These are phyloP conservation scores for Rhynchospora breviuscula DNA, from an alignment of 176 grass and related monocot species.

Conservation along the genomic window DNA sequence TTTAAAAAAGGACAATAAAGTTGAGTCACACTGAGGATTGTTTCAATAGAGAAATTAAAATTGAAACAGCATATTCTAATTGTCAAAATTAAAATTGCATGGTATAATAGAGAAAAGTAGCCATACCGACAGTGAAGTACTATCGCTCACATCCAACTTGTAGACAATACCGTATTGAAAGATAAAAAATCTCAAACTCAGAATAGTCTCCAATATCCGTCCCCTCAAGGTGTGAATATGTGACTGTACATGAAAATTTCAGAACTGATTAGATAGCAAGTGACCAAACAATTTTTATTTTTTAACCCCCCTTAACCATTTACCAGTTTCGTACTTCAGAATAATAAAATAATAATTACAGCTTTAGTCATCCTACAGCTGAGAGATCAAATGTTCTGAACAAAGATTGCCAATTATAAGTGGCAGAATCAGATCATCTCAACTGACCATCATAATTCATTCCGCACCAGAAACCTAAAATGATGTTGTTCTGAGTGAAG, in stretches of 20 bases:
- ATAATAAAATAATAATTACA: not conserved
- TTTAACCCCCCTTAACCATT: not conserved
- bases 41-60: not conserved
- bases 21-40: not conserved
- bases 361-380: not conserved
- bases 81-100: not conserved
- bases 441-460: not conserved
- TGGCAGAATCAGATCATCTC: not conserved
- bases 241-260: slow-evolving; percentile 37
- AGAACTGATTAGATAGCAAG: slow-evolving; percentile 12
- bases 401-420: not conserved
- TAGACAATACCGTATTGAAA: slow-evolving; percentile 96
- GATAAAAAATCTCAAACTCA: slow-evolving; percentile 82
- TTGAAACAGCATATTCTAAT: not conserved
- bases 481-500: not conserved
- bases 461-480: not conserved
- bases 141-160: slow-evolving; percentile 52
- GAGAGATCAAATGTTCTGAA: not conserved
- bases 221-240: slow-evolving; percentile 84
- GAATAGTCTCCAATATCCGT: slow-evolving; percentile 72
- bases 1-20: slow-evolving; percentile 5
- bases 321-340: no score
- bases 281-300: not conserved
- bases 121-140: slow-evolving; percentile 61
- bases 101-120: slow-evolving; percentile 8